Evolutionary conservation across 805 yeast genomes (phyloP).

Genomic region (Tetrapisispora nanseiensis): DNA sequence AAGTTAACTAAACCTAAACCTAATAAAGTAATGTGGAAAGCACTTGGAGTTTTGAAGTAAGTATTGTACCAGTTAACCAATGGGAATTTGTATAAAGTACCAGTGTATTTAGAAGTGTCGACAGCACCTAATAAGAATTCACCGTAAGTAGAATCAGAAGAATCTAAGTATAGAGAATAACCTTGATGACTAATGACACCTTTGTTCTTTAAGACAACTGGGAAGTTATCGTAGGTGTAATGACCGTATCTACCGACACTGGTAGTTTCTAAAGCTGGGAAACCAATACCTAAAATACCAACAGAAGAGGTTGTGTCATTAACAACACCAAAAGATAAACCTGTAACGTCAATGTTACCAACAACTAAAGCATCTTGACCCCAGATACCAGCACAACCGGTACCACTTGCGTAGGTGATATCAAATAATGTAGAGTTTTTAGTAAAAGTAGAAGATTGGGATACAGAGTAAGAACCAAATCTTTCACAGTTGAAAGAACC

Average conservation of each 20-base stretch:
- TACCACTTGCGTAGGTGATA: slow-evolving; percentile 45
- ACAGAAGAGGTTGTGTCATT: slow-evolving; percentile 48
- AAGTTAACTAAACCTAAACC: slow-evolving; percentile 25
- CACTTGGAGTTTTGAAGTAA: slow-evolving; percentile 12
- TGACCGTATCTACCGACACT: slow-evolving; percentile 26
- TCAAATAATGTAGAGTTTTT: slow-evolving; percentile 31
- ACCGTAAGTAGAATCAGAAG: slow-evolving; percentile 35
- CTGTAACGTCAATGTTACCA: slow-evolving; percentile 39
- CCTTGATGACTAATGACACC: slow-evolving; percentile 36
- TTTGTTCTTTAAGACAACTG: slow-evolving; percentile 11
- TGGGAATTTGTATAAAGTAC: slow-evolving; percentile 29
- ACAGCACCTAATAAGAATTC: slow-evolving; percentile 36
- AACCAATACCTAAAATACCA: slow-evolving; percentile 71
- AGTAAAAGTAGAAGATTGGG: slow-evolving; percentile 28
- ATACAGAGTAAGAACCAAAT: slow-evolving; percentile 33
- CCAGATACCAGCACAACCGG: slow-evolving; percentile 36
- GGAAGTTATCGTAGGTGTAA: slow-evolving; percentile 45
- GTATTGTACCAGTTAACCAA: slow-evolving; percentile 15
- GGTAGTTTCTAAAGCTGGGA: slow-evolving; percentile 60
- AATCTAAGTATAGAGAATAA: slow-evolving; percentile 40
- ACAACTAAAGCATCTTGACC: slow-evolving; percentile 48
- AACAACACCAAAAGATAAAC: slow-evolving; percentile 67
- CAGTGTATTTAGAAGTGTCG: slow-evolving; percentile 32
- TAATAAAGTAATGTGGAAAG: slow-evolving; percentile 28
- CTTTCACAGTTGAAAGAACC: slow-evolving; percentile 26